Base-by-base conservation (phyloP, 192 early-diverging fungal species). In the Backusella australiensis region DNA sequence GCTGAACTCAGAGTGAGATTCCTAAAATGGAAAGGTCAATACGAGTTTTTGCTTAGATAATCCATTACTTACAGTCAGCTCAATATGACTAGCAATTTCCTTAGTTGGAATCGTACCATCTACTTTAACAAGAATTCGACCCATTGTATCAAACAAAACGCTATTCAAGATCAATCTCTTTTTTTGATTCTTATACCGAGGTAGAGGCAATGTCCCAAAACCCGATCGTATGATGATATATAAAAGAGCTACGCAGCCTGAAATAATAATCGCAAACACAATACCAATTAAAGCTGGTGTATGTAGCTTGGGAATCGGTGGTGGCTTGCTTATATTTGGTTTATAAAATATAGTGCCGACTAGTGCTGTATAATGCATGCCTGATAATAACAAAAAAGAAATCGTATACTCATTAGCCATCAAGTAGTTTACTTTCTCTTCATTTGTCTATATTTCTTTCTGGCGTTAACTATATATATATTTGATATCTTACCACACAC, bases 81-180 rank as follows among this genome's bases (percentile, higher is more conserved):
- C 21, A 36, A 73, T 35, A 19, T 83, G 49, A 12, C 41, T 67
- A 14, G 63, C 63, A 14, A 85, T 80, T 52, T 85, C 81, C 41
- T 67, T 76, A 14, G 72, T 73, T 21, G 84, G 84, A n/a, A 85
- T 34, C 23, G 71, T 63, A 35, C 84, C 84, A 73, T 80, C 81
- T 59, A 75, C 44, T 69, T 75, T 75, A 7, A 85, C 84, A 15
- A 85, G 71, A 23, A 85, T 78, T 53, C 67, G 63, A 7, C 81
- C 84, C 14, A 67, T 7, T 19, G 38, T 19, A 76, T 85, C 77
- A 56, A 79, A 85, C 29, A 81, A 71, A 11, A 80, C 81, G 6
- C 67, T 19, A 34, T 77, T 77, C 12, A 85, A n/a, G 7, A 81
- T 67, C 7, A 85, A 53, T n/a, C 76, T 72, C 52, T 72, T 76